A percentile compares a stretch with the other conserved stretches of the same genome.
Evolutionary conservation across 352 stramenopile genomes (phyloP).

Genomic region (Aphanomyces cochlioides): DNA sequence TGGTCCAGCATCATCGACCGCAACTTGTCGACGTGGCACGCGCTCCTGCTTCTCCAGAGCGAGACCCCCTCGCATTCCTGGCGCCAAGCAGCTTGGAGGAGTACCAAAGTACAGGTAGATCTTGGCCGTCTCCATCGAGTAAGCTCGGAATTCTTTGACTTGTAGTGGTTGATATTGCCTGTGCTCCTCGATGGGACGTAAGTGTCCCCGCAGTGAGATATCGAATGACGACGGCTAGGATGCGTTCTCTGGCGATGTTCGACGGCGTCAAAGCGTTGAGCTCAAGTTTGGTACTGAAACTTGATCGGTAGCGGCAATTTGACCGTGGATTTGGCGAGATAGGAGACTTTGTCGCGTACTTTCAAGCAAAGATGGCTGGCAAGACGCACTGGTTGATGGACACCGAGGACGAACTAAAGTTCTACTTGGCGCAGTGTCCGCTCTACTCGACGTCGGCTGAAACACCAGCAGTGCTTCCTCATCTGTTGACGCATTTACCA

Average conservation of each 20-base stretch:
- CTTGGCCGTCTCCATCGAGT: constrained; percentile 7
- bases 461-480: constrained; percentile 39
- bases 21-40: not conserved
- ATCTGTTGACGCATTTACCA: constrained; percentile 52
- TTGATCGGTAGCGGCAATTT: not conserved
- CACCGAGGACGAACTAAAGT: constrained; percentile 61
- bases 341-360: constrained; percentile 71
- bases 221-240: constrained; percentile 37
- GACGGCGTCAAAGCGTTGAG: constrained; percentile 58
- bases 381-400: constrained; percentile 61
- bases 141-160: not conserved
- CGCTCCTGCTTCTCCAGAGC: too few relatives aligned
- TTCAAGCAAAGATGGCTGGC: constrained; percentile 41
- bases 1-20: not conserved
- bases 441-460: constrained; percentile 45
- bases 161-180: constrained; percentile 75
- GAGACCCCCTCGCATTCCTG: not conserved
- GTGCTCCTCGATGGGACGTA: constrained; percentile 28
- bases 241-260: constrained; percentile 61
- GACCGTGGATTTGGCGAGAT: not conserved
- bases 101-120: constrained; percentile 34
- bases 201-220: not conserved
- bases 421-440: constrained; percentile 79
- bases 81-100: not conserved
- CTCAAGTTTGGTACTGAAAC: constrained; percentile 55